Percentiles rank a stretch among this genome's conserved stretches.
Evolutionary conservation across 768 basidiomycete genomes (phyloP).

Genomic region (Fomitopsis pulvina): DNA sequence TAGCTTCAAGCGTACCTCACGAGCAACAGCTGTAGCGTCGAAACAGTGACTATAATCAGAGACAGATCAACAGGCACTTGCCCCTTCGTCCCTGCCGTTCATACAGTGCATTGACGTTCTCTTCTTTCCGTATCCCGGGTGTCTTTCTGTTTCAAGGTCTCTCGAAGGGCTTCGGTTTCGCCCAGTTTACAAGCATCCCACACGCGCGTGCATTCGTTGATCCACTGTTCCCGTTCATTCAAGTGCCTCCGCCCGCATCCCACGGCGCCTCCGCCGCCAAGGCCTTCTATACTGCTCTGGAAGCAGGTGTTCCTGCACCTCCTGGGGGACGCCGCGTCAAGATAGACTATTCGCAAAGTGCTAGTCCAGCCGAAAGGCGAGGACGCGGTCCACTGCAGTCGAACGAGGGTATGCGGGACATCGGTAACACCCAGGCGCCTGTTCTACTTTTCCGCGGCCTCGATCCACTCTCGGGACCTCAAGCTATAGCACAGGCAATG

Average conservation of each 20-base stretch:
- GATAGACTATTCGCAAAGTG: constrained; percentile 92
- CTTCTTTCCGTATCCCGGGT: constrained; percentile 28
- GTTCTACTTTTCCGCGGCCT: constrained; percentile 88
- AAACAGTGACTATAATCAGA: constrained; percentile 92
- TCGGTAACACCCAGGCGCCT: constrained; percentile 77
- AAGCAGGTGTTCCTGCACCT: constrained; percentile 45
- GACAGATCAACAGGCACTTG: constrained; percentile 95
- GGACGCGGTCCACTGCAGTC: constrained; percentile 46
- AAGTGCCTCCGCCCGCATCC: constrained; percentile 86
- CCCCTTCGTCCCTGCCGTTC: constrained; percentile 66
- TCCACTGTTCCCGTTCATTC: constrained; percentile 84
- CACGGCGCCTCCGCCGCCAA: constrained; percentile 75
- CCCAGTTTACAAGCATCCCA: constrained; percentile 81
- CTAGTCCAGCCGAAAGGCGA: constrained; percentile 61
- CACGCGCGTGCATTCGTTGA: constrained; percentile 90
- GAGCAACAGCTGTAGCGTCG: constrained; percentile 65
- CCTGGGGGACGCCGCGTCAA: constrained; percentile 85
- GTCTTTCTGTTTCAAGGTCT: constrained; percentile 44
- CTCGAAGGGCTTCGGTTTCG: constrained; percentile 96
- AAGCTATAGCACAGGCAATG: constrained; percentile 83
- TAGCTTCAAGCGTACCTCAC: constrained; percentile 78
- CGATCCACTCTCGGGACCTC: constrained; percentile 80
- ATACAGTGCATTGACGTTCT: constrained; percentile 64
- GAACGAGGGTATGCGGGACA: constrained; percentile 96
- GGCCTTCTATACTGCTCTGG: constrained; percentile 68